A percentile compares a stretch with the other conserved stretches of the same genome.
phyloP scores from a whole-genome alignment of 371 early-diverging fungal genomes.

The Scutellospora calospora region DNA sequence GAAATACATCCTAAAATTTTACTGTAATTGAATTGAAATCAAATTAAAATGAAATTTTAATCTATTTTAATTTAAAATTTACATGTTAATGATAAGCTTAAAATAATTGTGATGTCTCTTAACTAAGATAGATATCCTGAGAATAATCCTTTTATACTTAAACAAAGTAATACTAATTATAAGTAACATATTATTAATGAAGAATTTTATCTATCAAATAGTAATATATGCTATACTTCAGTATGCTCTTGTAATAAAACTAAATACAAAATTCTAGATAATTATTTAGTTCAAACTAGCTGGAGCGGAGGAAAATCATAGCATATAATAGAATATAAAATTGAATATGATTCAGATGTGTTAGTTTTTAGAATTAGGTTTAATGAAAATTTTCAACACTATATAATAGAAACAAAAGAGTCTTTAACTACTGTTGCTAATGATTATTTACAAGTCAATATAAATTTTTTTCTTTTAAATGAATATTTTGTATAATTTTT shows the following conservation, averaged over 20 bases:
- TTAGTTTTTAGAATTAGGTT: slow-evolving; percentile 1
- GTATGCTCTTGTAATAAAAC: background rate
- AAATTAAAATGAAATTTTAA: no score
- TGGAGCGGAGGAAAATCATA: background rate
- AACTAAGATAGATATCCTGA: no score
- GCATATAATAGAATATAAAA: slow-evolving; percentile 8
- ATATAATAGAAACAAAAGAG: background rate
- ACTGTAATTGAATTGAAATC: no score
- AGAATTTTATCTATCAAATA: slow-evolving; percentile 8
- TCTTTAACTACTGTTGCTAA: background rate
- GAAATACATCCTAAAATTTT: no score
- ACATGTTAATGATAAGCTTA: no score
- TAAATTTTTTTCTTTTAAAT: background rate
- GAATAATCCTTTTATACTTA: no score
- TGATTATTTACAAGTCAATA: background rate
- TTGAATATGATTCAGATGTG: background rate
- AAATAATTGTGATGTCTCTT: no score
- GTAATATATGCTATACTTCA: background rate
- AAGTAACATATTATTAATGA: background rate
- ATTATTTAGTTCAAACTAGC: background rate
- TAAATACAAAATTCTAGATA: slow-evolving; percentile 2
- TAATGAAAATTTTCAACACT: background rate
- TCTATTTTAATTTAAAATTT: no score
- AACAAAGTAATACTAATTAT: slow-evolving; percentile 15
- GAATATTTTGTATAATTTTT: background rate